A percentile compares a stretch with the other conserved stretches of the same genome.
Conservation (phyloP, 228 moss, liverwort and hornwort species). For the Sphagnum magellanicum region DNA sequence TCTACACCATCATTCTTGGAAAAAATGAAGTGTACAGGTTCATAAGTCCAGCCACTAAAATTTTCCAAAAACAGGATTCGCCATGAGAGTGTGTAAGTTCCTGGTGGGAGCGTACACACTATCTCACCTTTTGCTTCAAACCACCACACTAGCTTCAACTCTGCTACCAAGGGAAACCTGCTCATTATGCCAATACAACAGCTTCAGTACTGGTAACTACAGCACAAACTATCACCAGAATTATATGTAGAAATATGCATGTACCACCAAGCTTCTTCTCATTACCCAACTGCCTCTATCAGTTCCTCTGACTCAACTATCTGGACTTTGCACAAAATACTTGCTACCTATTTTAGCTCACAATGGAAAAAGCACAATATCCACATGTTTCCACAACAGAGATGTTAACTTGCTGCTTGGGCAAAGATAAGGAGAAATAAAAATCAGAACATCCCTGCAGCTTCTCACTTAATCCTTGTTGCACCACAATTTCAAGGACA, state of each 20-base stretch:
- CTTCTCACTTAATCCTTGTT: background rate
- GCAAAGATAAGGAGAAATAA: background rate
- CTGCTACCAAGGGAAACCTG: conserved; percentile 45
- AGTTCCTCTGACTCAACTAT: background rate
- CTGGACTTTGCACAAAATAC: background rate
- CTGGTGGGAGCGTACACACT: conserved; percentile 25
- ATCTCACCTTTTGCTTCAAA: conserved; percentile 23
- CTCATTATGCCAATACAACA: background rate
- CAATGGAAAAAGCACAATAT: background rate
- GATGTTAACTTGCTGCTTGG: background rate
- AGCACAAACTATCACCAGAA: background rate
- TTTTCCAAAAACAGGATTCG: conserved; percentile 18
- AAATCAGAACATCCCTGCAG: background rate
- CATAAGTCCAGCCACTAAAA: conserved; percentile 5
- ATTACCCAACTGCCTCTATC: conserved; percentile 1
- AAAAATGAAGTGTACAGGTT: conserved; percentile 21
- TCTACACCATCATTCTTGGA: conserved; percentile 16
- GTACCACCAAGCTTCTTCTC: background rate
- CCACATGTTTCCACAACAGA: background rate
- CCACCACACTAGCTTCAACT: conserved; percentile 37
- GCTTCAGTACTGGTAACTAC: background rate
- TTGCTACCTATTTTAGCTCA: background rate
- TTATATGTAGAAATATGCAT: background rate
- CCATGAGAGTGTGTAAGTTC: conserved; percentile 44
- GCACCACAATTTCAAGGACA: background rate